Evolutionary conservation across 2,329 filamentous ascomycete genomes (phyloP), one percentile per base, ranked within the genome.

Genomic region (Pseudogymnoascus sp.): DNA sequence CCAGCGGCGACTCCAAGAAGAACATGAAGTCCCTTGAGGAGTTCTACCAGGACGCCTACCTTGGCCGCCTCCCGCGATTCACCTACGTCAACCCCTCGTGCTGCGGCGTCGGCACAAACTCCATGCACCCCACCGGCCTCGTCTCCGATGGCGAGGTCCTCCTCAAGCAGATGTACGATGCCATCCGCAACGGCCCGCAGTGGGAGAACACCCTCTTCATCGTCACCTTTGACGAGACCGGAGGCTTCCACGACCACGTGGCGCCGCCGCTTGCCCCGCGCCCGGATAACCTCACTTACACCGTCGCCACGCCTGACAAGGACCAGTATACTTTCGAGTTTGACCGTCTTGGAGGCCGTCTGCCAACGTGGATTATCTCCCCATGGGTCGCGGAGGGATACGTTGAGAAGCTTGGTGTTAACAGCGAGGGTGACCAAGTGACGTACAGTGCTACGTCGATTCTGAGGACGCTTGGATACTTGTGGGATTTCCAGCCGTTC

Each of bases 341-440:
- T 63, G 70, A 75, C 63, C 74, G 77, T 25, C 68, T 79, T 11
- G 77, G 76, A 16, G 70, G 75, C 45, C 75, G 76, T 30, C 73
- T 79, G 12, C 76, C 77, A 0, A 78, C 77, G 0, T 63, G 78
- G 4, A 66, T 78, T 2, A 75, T 79, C 61, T 77, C 75, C 3
- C 76, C 75, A 0, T 80, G 77, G 78, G 77, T 80, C 1, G 69
- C 66, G 2, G 73, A 75, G 63, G 78, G 74, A 0, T 16, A 72
- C 1, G 71, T 80, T 6, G 77, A 80, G 69, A 72, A 74, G 14
- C 69, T 71, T 60, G 75, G 74, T 6, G 61, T 33, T 14, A 75
- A 77, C 61, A 67, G 72, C 7, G 69, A 70, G 2, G 75, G 74
- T 19, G 71, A 75, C 14, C 22, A 5, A 1, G 60, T 62, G 4